These are phyloP conservation scores for Linum lewisii DNA, from an alignment of 345 rosid species.

Conservation along the genomic window DNA sequence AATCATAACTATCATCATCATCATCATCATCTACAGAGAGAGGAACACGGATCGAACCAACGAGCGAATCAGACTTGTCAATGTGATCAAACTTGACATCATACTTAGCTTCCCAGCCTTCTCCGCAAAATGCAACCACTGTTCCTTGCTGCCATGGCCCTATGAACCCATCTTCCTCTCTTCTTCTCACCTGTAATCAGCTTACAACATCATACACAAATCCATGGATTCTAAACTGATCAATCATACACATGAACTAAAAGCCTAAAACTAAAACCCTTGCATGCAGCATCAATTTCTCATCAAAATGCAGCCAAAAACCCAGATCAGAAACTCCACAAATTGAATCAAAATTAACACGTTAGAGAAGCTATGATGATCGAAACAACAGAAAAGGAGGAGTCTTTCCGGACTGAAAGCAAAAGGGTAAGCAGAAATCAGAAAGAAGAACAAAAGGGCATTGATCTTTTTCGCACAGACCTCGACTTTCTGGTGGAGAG, in stretches of 20 bases:
- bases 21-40: constrained; percentile 23
- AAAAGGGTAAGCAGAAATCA: neutral
- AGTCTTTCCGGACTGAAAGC: neutral
- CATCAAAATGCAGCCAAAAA: neutral
- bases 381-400: neutral
- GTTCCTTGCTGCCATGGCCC: constrained; percentile 72
- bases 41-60: constrained; percentile 35
- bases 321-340: neutral
- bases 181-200: constrained; percentile 45
- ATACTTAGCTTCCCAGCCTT: constrained; percentile 10
- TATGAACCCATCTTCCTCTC: constrained; percentile 62
- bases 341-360: neutral
- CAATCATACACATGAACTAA: constrained; percentile 9
- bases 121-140: constrained; percentile 20
- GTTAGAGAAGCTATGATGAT: neutral
- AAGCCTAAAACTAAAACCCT: too few relatives aligned
- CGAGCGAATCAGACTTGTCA: constrained; percentile 27
- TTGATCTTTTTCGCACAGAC: constrained; percentile 3
- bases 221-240: constrained; percentile 15
- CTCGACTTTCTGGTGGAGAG: constrained; percentile 24
- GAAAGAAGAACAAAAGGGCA: neutral
- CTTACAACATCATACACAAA: constrained; percentile 10
- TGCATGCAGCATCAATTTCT: neutral
- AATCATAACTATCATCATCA: constrained; percentile 42
- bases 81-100: constrained; percentile 44